Evolutionary conservation across 2,329 filamentous ascomycete species (phyloP).

Genomic region (Alternaria triticina): DNA sequence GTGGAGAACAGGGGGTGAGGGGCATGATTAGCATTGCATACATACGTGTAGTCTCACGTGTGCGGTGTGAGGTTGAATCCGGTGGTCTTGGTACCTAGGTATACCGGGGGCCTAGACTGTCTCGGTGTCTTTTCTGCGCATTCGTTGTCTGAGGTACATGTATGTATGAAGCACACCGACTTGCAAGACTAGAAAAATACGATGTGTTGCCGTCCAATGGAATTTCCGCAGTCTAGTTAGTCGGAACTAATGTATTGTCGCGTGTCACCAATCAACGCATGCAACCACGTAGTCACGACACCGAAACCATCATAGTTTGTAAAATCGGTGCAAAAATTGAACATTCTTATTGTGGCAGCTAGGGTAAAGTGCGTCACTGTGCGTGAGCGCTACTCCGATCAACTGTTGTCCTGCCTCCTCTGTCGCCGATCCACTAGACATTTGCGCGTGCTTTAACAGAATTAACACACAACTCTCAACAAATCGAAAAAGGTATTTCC

Average conservation of each 20-base stretch:
- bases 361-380: slow-evolving; percentile 2
- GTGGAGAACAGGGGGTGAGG: background rate
- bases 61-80: background rate
- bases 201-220: background rate
- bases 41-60: background rate
- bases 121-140: background rate
- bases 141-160: background rate
- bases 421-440: background rate
- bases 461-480: background rate
- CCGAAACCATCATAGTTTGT: background rate
- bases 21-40: background rate
- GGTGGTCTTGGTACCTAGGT: background rate
- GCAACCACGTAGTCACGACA: background rate
- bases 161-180: background rate
- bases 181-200: background rate
- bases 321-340: background rate
- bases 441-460: background rate
- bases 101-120: background rate
- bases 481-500: slow-evolving; percentile 7
- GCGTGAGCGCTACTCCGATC: background rate
- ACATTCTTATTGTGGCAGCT: background rate
- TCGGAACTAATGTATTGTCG: background rate
- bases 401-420: background rate
- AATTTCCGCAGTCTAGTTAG: background rate
- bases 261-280: background rate